These are phyloP conservation scores for Alisma plantagoaquatica DNA, from an alignment of 106 monocot species.

Conservation along the genomic window DNA sequence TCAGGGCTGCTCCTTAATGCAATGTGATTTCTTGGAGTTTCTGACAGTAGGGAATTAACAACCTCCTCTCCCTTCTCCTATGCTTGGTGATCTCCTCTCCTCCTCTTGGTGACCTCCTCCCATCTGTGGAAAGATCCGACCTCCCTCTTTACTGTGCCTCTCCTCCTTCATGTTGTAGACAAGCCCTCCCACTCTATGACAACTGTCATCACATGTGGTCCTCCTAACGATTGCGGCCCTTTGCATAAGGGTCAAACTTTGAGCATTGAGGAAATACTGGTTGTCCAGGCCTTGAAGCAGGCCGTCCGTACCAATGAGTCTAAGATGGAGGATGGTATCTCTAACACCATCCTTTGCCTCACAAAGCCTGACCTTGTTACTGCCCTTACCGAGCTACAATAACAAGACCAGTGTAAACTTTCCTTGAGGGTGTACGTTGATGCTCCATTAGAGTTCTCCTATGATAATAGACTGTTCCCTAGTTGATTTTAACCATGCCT, in stretches of 20 bases:
- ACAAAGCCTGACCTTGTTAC: conserved; percentile 57
- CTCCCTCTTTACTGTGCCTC: no score
- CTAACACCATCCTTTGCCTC: conserved; percentile 39
- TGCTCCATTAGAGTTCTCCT: conserved; percentile 31
- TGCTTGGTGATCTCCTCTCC: no score
- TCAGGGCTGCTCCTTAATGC: no score
- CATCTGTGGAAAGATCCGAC: no score
- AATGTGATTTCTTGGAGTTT: no score
- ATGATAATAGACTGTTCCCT: no score
- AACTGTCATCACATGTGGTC: conserved; percentile 35
- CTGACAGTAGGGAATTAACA: no score
- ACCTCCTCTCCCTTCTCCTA: no score
- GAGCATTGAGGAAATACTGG: conserved; percentile 77
- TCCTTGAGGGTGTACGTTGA: conserved; percentile 44
- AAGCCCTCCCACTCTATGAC: no score
- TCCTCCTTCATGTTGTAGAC: no score
- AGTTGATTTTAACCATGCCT: no score
- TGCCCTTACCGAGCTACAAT: conserved; percentile 47
- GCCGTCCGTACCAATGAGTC: conserved; percentile 5
- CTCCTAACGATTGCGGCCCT: conserved; percentile 30
- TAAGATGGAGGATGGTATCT: conserved; percentile 10
- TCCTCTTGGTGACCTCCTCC: no score
- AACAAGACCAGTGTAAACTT: conserved; percentile 41
- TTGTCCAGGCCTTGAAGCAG: conserved; percentile 85
- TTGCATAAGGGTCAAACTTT: conserved; percentile 65